These are phyloP conservation scores for Cucumis cinereus DNA, from an alignment of 306 rosid species.

Conservation along the genomic window DNA sequence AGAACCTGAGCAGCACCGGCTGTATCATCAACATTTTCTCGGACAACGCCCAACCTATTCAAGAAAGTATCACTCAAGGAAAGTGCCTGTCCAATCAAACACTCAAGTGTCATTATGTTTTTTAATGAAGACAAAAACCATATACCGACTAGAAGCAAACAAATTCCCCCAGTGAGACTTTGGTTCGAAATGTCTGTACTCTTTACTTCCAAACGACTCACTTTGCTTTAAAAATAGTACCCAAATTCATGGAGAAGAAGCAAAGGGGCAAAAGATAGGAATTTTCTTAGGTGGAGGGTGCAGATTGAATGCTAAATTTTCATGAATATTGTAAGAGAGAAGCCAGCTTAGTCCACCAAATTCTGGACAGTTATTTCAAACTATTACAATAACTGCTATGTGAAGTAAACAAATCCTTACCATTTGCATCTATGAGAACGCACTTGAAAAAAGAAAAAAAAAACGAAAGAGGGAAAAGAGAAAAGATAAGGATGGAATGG, in stretches of 20 bases:
- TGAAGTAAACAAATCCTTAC: not conserved
- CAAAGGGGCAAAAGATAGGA: not conserved
- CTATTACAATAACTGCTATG: not conserved
- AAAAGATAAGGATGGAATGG: not conserved
- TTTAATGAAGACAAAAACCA: not conserved
- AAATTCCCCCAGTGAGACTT: not conserved
- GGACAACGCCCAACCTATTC: constrained; percentile 36
- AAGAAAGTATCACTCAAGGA: constrained; percentile 36
- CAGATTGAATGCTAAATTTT: not conserved
- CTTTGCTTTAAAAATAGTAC: not conserved
- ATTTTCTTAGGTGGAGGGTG: not conserved
- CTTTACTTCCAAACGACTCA: not conserved
- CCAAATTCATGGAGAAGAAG: not conserved
- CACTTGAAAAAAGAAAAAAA: not conserved
- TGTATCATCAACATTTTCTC: constrained; percentile 46
- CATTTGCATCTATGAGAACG: not conserved
- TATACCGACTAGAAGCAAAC: not conserved
- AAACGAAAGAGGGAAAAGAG: not conserved
- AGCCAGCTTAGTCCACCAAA: not conserved
- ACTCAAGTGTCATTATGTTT: not conserved
- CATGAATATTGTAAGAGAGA: not conserved
- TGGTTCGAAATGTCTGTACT: not conserved
- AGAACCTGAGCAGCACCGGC: constrained; percentile 64
- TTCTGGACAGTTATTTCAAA: not conserved
- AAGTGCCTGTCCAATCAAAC: constrained; percentile 42